These are phyloP conservation scores for Eucalyptus erythrocorys DNA, from an alignment of 345 rosid genomes.

Conservation along the genomic window DNA sequence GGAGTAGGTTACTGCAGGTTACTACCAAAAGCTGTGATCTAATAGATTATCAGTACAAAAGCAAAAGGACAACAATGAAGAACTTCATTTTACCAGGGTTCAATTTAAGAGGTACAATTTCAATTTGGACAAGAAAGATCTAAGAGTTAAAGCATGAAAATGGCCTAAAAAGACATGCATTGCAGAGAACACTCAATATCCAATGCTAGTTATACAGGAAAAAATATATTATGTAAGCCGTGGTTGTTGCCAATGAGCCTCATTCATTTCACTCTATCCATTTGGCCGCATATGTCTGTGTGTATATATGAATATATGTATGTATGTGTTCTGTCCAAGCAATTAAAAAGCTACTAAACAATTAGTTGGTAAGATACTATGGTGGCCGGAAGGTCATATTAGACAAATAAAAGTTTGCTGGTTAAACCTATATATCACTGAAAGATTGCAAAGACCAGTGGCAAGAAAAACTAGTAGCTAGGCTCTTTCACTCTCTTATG, in stretches of 20 bases:
- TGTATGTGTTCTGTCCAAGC: neutral
- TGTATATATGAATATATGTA: neutral
- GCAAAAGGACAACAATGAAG: neutral
- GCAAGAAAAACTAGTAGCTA: neutral
- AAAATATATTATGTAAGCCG: neutral
- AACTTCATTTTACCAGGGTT: neutral
- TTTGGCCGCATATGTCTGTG: neutral
- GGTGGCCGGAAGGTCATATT: neutral
- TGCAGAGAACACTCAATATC: rapidly evolving
- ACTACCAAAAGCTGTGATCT: neutral
- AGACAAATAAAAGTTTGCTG: neutral
- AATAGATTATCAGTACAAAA: neutral
- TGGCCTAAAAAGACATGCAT: neutral
- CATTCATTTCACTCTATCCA: neutral
- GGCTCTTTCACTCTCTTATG: neutral
- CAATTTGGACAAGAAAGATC: neutral
- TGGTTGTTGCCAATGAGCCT: neutral
- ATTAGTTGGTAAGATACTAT: neutral
- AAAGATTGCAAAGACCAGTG: neutral
- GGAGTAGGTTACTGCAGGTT: neutral
- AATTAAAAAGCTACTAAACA: neutral
- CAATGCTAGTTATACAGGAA: neutral
- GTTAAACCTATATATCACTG: neutral
- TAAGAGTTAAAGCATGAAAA: neutral
- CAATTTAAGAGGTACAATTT: neutral